Base-by-base conservation (phyloP, 2,329 filamentous ascomycete species). In the Byssochlamys sp. region DNA sequence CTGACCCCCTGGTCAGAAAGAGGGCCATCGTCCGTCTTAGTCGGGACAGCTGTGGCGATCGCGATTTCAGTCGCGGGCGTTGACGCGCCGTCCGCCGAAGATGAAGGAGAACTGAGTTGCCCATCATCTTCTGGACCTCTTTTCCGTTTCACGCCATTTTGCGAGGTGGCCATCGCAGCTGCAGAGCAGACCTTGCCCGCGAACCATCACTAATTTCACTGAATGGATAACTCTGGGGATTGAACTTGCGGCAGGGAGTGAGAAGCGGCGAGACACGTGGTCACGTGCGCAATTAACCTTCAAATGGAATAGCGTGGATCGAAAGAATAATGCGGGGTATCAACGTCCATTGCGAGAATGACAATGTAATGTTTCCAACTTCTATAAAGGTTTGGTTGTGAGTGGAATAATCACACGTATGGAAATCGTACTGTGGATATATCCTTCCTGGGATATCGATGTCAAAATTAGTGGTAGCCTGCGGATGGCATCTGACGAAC, bases 111-210 rank as follows among this genome's bases (percentile, higher is more conserved):
- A 45, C 19, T 6, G 39, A 24, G n/a, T 3, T n/a, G 4, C 4
- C 14, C 14, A 12, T 49, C 54, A 7, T 51, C 35, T 31, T 63
- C 59, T 58, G 59, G 28, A 49, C 9, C 53, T 57, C 62, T 55
- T 53, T 66, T 68, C 39, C 66, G 59, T 59, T 66, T 66, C 25
- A 62, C 31, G 5, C 29, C 3, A 9, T 49, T 45, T 19, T 28
- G 14, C 10, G 5, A 7, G 12, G 31, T 7, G 14, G 10, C 24
- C 4, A 52, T 54, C n/a, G 55, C 52, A 57, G 56, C 39, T n/a
- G n/a, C 19, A 45, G 39, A 45, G n/a, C 39, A 19, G 19, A n/a
- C 14, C 3, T 19, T 24, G 39, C 1, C 39, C 14, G 39, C 14
- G n/a, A 45, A 4, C 39, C 39, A 45, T 45, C n/a, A 1, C 39